These are phyloP conservation scores for Neoboletus subvelutipes DNA, from an alignment of 768 basidiomycete genomes.

Conservation along the genomic window DNA sequence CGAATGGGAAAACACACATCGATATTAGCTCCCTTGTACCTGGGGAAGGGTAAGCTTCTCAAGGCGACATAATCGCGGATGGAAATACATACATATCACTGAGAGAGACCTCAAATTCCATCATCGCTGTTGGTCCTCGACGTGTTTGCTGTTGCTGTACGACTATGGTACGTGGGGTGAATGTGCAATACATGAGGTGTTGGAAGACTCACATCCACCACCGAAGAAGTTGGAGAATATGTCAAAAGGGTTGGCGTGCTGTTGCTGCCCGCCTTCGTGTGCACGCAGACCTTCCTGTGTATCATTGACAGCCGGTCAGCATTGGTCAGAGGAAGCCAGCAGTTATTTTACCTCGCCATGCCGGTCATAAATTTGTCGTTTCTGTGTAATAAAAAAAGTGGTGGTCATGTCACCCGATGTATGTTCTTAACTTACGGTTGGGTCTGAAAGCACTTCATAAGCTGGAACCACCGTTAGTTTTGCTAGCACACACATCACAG, in stretches of 20 bases:
- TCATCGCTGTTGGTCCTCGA: conserved; percentile 71
- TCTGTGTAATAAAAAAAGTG: conserved; percentile 45
- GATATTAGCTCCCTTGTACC: conserved; percentile 82
- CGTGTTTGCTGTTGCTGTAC: conserved; percentile 58
- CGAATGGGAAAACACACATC: conserved; percentile 52
- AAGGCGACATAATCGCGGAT: not conserved
- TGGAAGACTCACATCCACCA: conserved; percentile 59
- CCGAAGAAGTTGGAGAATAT: conserved; percentile 94
- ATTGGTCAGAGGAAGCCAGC: not conserved
- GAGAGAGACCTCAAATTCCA: conserved; percentile 83
- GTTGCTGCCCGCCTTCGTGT: conserved; percentile 81
- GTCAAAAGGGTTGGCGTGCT: conserved; percentile 85
- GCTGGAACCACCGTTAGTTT: conserved; percentile 44
- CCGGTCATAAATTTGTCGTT: conserved; percentile 90
- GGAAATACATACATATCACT: conserved; percentile 67
- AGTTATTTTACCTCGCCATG: conserved; percentile 71
- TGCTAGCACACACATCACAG: not conserved
- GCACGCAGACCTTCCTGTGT: conserved; percentile 85
- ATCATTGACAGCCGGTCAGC: conserved; percentile 12
- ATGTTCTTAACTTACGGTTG: conserved; percentile 49
- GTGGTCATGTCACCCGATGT: not conserved
- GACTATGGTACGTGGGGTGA: conserved; percentile 12
- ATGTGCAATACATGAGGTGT: not conserved
- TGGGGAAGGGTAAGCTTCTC: conserved; percentile 27
- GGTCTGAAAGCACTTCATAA: conserved; percentile 92